Base-by-base conservation (phyloP, 2,329 filamentous ascomycete species). In the Aspergillus nomiae region DNA sequence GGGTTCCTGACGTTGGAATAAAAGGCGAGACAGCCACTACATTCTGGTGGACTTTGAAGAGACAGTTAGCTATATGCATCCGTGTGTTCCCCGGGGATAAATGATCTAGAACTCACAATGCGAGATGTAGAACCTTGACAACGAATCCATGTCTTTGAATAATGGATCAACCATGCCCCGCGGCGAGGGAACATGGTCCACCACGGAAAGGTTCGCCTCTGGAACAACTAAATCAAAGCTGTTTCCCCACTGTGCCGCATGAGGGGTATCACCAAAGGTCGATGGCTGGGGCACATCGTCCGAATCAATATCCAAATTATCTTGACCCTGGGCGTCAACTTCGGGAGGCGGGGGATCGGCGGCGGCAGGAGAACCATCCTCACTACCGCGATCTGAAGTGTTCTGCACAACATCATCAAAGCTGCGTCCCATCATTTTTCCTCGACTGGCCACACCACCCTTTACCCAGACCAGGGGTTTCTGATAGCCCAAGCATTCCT, bases 401-500 rank as follows among this genome's bases (percentile, higher is more conserved):
- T 46, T 46, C n/a, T 48, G 26, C 63, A 67, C 71, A 46, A 72
- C 67, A 62, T 82, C 81, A 60, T 81, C 77, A 67, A 82, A 84
- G 28, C 80, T 81, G 69, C 80, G 80, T n/a, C 83, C 83, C 80
- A 84, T 84, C 82, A 84, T 80, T 71, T 79, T 80, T 26, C 78
- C 78, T 41, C 78, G 78, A 68, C 78, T 81, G 26, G 78, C 78
- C 53, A 80, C 77, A 50, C 77, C 77, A 55, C 78, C 78, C 58
- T 77, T 78, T 38, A 79, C 77, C 78, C 78, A 81, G 16, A 78
- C 74, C 59, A 80, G 65, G 21, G 77, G 77, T 62, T 79, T 79
- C 63, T 77, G 74, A 65, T 81, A 81, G 19, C 78, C 78, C 66
- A 80, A 63, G 60, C 78, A 81, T 72, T 80, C 76, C 67, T 79